Evolutionary conservation across 2,329 filamentous ascomycete species (phyloP), one percentile per base, ranked within the genome.

Genomic region (Penicillium expansum): DNA sequence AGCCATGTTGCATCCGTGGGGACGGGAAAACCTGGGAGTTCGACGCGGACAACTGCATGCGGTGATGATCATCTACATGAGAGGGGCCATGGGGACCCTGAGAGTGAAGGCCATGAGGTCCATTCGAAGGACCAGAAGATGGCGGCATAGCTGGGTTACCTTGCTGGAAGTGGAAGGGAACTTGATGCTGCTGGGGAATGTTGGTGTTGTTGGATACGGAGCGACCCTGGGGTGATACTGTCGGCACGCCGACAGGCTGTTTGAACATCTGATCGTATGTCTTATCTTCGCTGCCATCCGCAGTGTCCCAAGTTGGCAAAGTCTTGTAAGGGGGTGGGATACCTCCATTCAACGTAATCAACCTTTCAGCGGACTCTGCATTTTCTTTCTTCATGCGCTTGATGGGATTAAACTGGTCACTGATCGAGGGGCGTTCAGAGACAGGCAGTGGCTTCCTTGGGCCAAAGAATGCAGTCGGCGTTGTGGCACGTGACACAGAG

Each of bases 1-100:
- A 92, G 3, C 84, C 83, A 61, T 87, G 88, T 50, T 86, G 83
- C 65, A 92, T 83, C 49, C 92, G 86, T 48, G 93, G 92, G 16
- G 92, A 96, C 9, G 90, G 88, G 72, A 91, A 94, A 3, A 91
- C 91, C 67, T 92, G 91, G 4, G 87, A 87, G 24, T 90, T 92
- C 63, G 88, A 92, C 7, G 87, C 89, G 56, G 90, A 90, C 77
- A 94, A 89, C 64, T 85, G 83, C 90, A 97, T 96, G 50, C 92
- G 86, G 69, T 92, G 90, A 57, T 92, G 89, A 64, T 96, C 92
- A 64, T 87, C 86, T 57, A 86, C 87, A 66, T 87, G 90, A 63
- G 87, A 82, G 51, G 85, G 84, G 6, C 82, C 83, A 62, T 88
- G 88, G 67, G 92, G 90, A 56, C 89, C 88, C 59, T 88, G 87